Evolutionary conservation across 2,329 filamentous ascomycete species (phyloP).

Genomic region (Fusarium longipes): DNA sequence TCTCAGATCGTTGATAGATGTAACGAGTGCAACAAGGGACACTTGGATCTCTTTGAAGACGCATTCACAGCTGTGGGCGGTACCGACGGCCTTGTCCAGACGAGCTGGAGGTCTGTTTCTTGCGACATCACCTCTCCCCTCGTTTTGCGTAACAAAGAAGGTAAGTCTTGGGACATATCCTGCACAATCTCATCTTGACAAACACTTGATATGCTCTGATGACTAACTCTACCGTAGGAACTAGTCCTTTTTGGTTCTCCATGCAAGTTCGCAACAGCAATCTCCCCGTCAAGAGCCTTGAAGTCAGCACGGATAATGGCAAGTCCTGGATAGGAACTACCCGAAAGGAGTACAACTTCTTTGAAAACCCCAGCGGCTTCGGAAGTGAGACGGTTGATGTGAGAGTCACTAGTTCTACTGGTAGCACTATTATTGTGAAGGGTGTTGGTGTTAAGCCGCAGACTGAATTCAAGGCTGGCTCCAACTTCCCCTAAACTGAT

Average conservation of each 20-base stretch:
- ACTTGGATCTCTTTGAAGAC: constrained; percentile 60
- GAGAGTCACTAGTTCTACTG: constrained; percentile 64
- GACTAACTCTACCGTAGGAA: constrained; percentile 4
- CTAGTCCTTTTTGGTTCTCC: constrained; percentile 51
- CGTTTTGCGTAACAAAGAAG: constrained; percentile 57
- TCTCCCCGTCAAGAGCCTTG: constrained; percentile 64
- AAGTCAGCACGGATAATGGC: constrained; percentile 71
- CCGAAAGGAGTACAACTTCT: constrained; percentile 69
- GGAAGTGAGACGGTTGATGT: constrained; percentile 65
- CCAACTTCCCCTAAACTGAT: constrained; percentile 46
- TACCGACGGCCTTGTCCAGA: constrained; percentile 51
- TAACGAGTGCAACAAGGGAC: constrained; percentile 54
- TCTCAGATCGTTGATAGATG: constrained; percentile 58
- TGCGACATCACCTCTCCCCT: constrained; percentile 58
- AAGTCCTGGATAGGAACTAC: constrained; percentile 66
- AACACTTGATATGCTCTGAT: too few species aligned
- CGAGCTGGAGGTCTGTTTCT: constrained; percentile 51
- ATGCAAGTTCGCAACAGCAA: constrained; percentile 73
- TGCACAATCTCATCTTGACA: accelerated
- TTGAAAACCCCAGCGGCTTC: constrained; percentile 68
- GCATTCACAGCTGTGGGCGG: constrained; percentile 55
- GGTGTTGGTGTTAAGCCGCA: constrained; percentile 57
- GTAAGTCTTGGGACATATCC: constrained; percentile 43
- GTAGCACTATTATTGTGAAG: constrained; percentile 63
- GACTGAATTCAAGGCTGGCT: constrained; percentile 44